A percentile compares a stretch with the other conserved stretches of the same genome.
Conservation (phyloP, 306 rosid species). For the Cucurbita argyrosperma region DNA sequence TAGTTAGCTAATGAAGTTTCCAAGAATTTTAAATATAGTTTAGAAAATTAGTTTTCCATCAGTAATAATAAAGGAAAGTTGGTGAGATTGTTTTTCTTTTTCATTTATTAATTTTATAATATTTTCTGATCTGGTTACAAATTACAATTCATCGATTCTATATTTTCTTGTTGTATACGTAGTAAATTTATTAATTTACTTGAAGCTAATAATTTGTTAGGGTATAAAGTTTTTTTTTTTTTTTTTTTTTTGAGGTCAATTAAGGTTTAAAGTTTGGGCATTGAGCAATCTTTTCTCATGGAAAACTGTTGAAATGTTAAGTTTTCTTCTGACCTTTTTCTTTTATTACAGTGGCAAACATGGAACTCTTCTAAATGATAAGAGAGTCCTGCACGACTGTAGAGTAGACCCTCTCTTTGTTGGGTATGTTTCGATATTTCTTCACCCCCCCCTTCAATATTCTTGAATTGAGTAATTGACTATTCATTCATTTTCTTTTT, state of each 20-base stretch:
- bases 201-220: background rate
- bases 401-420: constrained; percentile 73
- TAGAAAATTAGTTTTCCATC: background rate
- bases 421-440: constrained; percentile 45
- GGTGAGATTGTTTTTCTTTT: background rate
- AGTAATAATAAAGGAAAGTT: background rate
- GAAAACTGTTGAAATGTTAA: background rate
- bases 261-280: background rate
- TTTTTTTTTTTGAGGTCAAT: no score
- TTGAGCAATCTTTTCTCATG: background rate
- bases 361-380: constrained; percentile 27
- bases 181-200: background rate
- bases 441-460: background rate
- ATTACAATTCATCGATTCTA: background rate
- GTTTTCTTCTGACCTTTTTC: constrained; percentile 6
- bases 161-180: background rate
- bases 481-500: constrained; percentile 5
- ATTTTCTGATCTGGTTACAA: background rate
- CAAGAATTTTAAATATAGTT: background rate
- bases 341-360: constrained; percentile 19
- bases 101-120: background rate
- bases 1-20: background rate
- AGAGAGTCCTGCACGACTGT: constrained; percentile 46
- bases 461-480: constrained; percentile 2
- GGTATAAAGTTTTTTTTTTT: no score